Conservation (phyloP, 805 yeast species). For the Suhomyces vadensis region DNA sequence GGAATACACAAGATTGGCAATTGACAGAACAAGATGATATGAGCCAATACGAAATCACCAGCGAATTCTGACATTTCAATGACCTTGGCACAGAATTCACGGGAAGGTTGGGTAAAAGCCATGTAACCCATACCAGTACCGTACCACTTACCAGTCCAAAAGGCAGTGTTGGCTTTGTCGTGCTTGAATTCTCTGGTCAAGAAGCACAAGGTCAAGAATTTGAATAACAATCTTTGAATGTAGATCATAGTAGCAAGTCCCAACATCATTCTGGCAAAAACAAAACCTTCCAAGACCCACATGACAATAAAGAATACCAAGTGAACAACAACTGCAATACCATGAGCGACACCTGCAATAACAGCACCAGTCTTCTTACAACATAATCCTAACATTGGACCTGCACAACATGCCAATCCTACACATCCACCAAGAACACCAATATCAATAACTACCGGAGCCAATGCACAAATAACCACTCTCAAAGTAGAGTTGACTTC, state of each 20-base stretch:
- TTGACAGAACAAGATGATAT: slow-evolving; percentile 81
- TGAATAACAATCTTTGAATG: slow-evolving; percentile 85
- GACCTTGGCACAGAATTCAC: slow-evolving; percentile 93
- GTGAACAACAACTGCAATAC: slow-evolving; percentile 87
- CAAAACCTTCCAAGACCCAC: slow-evolving; percentile 97
- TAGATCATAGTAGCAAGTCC: slow-evolving; percentile 85
- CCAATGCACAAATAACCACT: slow-evolving; percentile 77
- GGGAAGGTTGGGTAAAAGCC: slow-evolving; percentile 92
- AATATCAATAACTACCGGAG: slow-evolving; percentile 86
- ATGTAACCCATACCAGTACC: slow-evolving; percentile 89
- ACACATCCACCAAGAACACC: slow-evolving; percentile 79
- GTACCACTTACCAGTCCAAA: slow-evolving; percentile 99
- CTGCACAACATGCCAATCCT: slow-evolving; percentile 93
- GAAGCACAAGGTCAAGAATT: slow-evolving; percentile 71
- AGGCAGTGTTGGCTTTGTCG: slow-evolving; percentile 93
- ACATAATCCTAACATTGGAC: slow-evolving; percentile 91
- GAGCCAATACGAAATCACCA: slow-evolving; percentile 95
- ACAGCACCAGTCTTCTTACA: slow-evolving; percentile 97
- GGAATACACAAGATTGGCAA: slow-evolving; percentile 86
- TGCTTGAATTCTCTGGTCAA: slow-evolving; percentile 95
- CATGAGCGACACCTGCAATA: slow-evolving; percentile 94
- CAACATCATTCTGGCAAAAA: slow-evolving; percentile 79
- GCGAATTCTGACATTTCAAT: slow-evolving; percentile 95
- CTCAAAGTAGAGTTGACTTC: slow-evolving; percentile 70
- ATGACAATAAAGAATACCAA: slow-evolving; percentile 86